phyloP scores from a whole-genome alignment of 2,329 filamentous ascomycete genomes.

The Pleomassaria siparia region DNA sequence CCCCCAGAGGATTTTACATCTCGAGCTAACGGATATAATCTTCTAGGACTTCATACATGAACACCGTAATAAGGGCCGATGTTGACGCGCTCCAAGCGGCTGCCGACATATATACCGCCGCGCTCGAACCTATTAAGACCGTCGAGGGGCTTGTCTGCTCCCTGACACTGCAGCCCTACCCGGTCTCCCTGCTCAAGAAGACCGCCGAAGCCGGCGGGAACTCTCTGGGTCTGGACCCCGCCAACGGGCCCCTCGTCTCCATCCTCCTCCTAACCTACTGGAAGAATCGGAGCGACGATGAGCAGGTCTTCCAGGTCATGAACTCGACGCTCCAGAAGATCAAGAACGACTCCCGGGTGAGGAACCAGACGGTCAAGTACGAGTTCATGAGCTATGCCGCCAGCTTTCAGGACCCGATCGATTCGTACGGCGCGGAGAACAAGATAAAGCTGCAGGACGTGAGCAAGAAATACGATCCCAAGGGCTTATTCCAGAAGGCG shows the following conservation, averaged over 20 bases:
- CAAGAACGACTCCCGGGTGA: constrained; percentile 20
- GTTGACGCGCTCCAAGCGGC: too few species aligned
- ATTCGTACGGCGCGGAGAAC: constrained; percentile 43
- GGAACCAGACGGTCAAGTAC: background rate
- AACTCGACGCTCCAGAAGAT: constrained; percentile 11
- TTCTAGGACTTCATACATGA: too few species aligned
- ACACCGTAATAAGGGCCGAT: too few species aligned
- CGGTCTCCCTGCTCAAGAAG: constrained; percentile 5
- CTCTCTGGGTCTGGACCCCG: constrained; percentile 8
- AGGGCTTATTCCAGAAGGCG: constrained; percentile 1
- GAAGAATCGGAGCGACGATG: background rate
- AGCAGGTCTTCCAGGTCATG: constrained; percentile 3
- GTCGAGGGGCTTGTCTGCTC: constrained; percentile 9
- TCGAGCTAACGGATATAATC: too few species aligned
- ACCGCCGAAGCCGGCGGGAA: constrained; percentile 6
- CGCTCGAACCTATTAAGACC: background rate
- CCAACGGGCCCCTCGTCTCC: constrained; percentile 7
- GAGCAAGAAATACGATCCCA: constrained; percentile 1
- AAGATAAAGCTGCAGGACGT: constrained; percentile 8
- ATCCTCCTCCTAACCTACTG: constrained; percentile 9
- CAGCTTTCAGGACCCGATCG: constrained; percentile 44
- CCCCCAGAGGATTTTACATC: too few species aligned
- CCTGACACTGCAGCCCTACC: constrained; percentile 9
- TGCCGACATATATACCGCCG: too few species aligned
- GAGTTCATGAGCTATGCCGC: constrained; percentile 35